Evolutionary conservation across 306 rosid species (phyloP).

Genomic region (Castanospermum australe): DNA sequence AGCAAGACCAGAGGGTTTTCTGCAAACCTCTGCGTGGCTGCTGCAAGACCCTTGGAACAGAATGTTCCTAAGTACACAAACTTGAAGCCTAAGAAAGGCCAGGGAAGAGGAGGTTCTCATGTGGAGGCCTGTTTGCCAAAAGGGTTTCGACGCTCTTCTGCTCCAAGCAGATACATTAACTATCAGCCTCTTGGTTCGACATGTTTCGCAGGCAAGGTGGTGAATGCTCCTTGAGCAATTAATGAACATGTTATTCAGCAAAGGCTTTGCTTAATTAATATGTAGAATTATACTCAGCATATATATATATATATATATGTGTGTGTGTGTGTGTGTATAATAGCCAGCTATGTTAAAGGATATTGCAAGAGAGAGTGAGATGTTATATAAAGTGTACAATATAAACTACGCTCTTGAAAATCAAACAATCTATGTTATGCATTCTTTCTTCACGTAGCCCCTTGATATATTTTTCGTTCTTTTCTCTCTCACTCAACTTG

Average conservation of each 20-base stretch:
- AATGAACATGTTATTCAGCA: background rate
- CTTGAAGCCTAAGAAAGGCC: conserved; percentile 38
- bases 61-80: conserved; percentile 27
- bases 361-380: background rate
- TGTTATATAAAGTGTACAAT: no score
- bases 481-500: no score
- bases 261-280: background rate
- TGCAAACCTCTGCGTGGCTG: conserved; percentile 3
- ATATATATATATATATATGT: background rate
- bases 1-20: background rate
- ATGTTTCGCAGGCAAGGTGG: conserved; percentile 41
- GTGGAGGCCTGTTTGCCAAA: conserved; percentile 68
- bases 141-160: conserved; percentile 53
- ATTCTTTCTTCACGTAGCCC: no score
- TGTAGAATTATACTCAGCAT: background rate
- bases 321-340: background rate
- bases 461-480: no score
- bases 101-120: background rate
- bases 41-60: conserved; percentile 37
- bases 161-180: conserved; percentile 64
- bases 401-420: no score
- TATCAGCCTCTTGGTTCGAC: conserved; percentile 49
- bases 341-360: background rate
- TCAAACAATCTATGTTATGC: no score
- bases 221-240: conserved; percentile 35